Evolutionary conservation across 768 basidiomycete species (phyloP).

Genomic region (Boletus bicolor): DNA sequence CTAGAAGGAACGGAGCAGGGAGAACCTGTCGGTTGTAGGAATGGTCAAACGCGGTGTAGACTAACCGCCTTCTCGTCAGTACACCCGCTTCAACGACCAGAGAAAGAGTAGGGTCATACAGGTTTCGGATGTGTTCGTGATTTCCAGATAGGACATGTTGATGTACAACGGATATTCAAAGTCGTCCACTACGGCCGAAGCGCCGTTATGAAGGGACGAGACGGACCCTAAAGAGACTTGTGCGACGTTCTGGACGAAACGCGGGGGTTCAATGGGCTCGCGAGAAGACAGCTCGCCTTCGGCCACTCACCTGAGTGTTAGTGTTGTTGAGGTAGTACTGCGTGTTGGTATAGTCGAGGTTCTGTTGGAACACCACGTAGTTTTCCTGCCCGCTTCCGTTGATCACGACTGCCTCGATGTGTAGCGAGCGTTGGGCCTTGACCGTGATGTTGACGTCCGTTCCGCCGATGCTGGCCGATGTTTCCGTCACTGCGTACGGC

Average conservation of each 20-base stretch:
- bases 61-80: conserved; percentile 30
- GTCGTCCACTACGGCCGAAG: conserved; percentile 41
- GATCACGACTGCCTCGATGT: conserved; percentile 59
- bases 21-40: conserved; percentile 58
- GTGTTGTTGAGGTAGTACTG: conserved; percentile 58
- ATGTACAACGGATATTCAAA: conserved; percentile 54
- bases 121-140: conserved; percentile 26
- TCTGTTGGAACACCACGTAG: conserved; percentile 59
- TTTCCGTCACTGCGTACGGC: conserved; percentile 52
- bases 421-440: conserved; percentile 51
- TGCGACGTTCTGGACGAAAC: conserved; percentile 40
- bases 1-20: conserved; percentile 57
- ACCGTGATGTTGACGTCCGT: conserved; percentile 62
- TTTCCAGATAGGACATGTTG: conserved; percentile 34
- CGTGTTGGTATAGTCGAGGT: conserved; percentile 55
- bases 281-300: neutral
- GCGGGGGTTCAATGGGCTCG: neutral
- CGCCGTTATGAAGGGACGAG: conserved; percentile 47
- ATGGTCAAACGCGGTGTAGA: conserved; percentile 58
- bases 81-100: neutral
- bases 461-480: conserved; percentile 40
- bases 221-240: conserved; percentile 50
- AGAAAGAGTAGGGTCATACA: conserved; percentile 9
- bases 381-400: conserved; percentile 58
- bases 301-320: conserved; percentile 34